Percentiles rank a stretch among this genome's conserved stretches.
These are phyloP conservation scores for Microbotryomycetes sp. DNA, from an alignment of 1,284 basidiomycete genomes.

Conservation along the genomic window DNA sequence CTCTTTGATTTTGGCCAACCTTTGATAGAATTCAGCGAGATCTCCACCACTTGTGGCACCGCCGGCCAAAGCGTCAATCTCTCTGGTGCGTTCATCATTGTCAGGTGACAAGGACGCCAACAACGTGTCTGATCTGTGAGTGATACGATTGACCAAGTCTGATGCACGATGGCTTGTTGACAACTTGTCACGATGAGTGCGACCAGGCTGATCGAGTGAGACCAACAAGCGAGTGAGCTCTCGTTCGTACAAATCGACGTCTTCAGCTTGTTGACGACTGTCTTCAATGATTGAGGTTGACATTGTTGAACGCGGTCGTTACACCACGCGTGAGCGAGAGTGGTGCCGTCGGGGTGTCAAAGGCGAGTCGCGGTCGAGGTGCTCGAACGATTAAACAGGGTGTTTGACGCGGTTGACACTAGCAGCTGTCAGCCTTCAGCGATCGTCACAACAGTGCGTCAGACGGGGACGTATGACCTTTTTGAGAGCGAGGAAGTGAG, in stretches of 20 bases:
- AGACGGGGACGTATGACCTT: background rate
- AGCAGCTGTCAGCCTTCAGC: too few species aligned
- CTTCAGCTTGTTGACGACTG: constrained; percentile 89
- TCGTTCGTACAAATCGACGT: constrained; percentile 77
- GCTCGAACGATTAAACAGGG: too few species aligned
- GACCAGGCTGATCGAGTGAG: constrained; percentile 12
- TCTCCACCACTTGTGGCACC: constrained; percentile 55
- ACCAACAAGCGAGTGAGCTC: constrained; percentile 50
- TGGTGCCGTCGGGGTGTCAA: too few species aligned
- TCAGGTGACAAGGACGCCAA: constrained; percentile 44
- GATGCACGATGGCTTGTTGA: constrained; percentile 38
- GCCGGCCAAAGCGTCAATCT: constrained; percentile 47
- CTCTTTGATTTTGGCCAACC: constrained; percentile 88
- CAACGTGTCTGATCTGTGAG: constrained; percentile 46
- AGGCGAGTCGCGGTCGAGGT: background rate
- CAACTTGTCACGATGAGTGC: constrained; percentile 30
- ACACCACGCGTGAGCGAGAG: too few species aligned
- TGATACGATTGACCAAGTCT: constrained; percentile 46
- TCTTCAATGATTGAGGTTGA: constrained; percentile 88
- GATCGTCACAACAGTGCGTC: too few species aligned
- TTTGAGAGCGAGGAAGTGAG: background rate
- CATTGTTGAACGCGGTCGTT: constrained; percentile 6
- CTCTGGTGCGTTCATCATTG: constrained; percentile 42
- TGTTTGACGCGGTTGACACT: too few species aligned
- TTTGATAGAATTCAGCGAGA: constrained; percentile 85